Conservation (phyloP, 2,329 filamentous ascomycete genomes). For the Davidsoniella virescens region DNA sequence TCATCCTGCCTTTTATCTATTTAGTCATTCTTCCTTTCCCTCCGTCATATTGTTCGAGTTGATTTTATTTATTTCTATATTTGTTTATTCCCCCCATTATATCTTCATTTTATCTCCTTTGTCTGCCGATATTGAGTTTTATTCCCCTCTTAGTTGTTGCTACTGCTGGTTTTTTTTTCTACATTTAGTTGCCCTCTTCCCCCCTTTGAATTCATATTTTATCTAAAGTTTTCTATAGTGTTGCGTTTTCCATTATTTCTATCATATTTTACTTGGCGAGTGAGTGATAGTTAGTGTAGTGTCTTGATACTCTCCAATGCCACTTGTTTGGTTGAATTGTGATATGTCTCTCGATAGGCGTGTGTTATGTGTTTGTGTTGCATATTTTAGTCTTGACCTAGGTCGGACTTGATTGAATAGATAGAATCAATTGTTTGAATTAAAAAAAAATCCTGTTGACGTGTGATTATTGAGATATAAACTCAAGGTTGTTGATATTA, state of each 20-base stretch:
- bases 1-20: background rate
- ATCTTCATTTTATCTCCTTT: conserved; percentile 3
- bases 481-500: background rate
- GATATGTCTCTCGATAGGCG: no score
- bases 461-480: no score
- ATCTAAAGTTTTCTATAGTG: no score
- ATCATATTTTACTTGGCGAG: no score
- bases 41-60: background rate
- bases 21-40: background rate
- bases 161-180: no score
- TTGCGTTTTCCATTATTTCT: no score
- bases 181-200: background rate
- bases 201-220: background rate
- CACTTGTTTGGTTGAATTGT: no score
- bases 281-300: no score
- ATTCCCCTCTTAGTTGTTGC: background rate
- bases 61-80: background rate
- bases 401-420: background rate
- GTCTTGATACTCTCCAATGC: no score
- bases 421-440: no score
- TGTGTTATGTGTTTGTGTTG: no score
- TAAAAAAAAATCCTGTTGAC: no score
- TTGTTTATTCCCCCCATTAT: background rate
- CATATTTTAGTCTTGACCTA: background rate
- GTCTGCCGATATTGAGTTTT: background rate